phyloP scores from a whole-genome alignment of 1,284 basidiomycete genomes.

The Jaminaea rosea region DNA sequence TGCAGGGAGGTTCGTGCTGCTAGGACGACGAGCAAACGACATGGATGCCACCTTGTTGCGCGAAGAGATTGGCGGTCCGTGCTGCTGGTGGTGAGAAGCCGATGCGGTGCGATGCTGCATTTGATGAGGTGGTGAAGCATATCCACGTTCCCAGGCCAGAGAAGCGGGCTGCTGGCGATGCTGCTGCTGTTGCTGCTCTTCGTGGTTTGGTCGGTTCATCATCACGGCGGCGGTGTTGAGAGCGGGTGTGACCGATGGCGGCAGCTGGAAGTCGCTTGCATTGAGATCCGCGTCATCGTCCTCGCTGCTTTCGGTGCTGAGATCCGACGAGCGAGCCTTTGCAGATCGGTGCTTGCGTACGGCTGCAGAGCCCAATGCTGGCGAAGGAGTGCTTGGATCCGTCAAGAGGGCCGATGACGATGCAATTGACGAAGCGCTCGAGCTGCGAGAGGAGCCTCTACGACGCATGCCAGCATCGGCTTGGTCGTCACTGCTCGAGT shows the following conservation, averaged over 20 bases:
- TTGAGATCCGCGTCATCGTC: constrained; percentile 1
- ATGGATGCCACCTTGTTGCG: not conserved
- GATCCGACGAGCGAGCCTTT: too few species aligned
- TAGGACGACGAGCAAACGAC: not conserved
- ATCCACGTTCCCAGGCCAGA: too few species aligned
- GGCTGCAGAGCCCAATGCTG: not conserved
- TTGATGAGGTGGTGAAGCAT: too few species aligned
- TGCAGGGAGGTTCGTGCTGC: not conserved
- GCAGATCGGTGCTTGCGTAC: too few species aligned
- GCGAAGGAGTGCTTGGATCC: not conserved
- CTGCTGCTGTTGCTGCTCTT: too few species aligned
- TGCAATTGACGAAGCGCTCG: not conserved
- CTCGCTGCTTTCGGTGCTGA: not conserved
- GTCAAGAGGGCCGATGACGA: not conserved
- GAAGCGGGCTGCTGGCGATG: too few species aligned
- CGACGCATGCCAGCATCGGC: too few species aligned
- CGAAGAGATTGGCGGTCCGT: too few species aligned
- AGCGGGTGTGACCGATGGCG: not conserved
- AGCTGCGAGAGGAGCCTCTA: too few species aligned
- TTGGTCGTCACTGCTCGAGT: too few species aligned
- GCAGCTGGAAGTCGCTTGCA: not conserved
- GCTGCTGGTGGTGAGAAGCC: too few species aligned
- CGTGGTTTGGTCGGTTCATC: not conserved
- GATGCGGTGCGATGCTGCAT: too few species aligned
- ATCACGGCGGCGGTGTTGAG: not conserved